Evolutionary conservation across 225 moss, liverwort and hornwort genomes (phyloP).

Genomic region (Rhytidiadelphus loreus): DNA sequence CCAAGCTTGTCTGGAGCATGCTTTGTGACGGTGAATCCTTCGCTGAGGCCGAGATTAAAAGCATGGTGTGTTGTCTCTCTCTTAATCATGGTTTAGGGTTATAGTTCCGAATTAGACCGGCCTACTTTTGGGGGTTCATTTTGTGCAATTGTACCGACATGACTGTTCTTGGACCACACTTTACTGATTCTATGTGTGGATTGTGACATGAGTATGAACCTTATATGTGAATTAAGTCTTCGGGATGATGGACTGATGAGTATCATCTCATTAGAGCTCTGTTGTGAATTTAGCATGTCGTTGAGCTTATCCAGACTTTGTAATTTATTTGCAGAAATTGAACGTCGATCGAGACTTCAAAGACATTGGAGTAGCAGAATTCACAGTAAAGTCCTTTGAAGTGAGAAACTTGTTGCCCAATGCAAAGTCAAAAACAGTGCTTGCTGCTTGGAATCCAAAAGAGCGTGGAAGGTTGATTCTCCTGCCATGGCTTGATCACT

Average conservation of each 20-base stretch:
- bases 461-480: slow-evolving; percentile 65
- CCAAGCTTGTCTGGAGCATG: slow-evolving; percentile 96
- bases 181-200: neutral
- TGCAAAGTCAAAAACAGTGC: slow-evolving; percentile 69
- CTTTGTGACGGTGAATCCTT: slow-evolving; percentile 93
- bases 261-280: neutral
- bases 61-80: slow-evolving; percentile 52
- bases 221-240: neutral
- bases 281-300: neutral
- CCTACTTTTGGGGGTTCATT: neutral
- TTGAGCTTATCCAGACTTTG: neutral
- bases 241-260: neutral
- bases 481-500: neutral
- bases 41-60: slow-evolving; percentile 90
- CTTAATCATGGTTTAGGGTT: neutral
- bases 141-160: neutral
- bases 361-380: slow-evolving; percentile 84
- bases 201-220: neutral
- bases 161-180: neutral
- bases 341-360: slow-evolving; percentile 92
- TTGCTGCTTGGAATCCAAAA: slow-evolving; percentile 93
- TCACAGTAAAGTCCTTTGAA: slow-evolving; percentile 84
- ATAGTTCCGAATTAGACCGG: neutral
- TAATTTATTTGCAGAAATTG: slow-evolving; percentile 33
- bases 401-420: slow-evolving; percentile 73